phyloP scores from a whole-genome alignment of 208 protist species.

The Acanthamoeba triangularis region DNA sequence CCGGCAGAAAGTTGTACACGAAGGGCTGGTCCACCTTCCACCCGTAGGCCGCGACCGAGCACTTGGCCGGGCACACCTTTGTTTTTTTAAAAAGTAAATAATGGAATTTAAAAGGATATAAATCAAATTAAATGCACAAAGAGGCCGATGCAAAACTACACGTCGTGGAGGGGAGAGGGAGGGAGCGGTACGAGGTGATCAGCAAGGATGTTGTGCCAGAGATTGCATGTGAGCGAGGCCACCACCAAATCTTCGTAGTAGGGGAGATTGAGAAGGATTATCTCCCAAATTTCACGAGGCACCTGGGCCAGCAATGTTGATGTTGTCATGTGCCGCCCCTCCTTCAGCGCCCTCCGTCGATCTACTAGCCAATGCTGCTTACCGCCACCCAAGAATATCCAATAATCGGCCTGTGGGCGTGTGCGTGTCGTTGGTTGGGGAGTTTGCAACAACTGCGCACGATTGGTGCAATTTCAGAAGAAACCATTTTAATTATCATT shows the following conservation, averaged over 20 bases:
- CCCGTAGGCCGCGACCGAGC: background rate
- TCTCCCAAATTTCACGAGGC: conserved; percentile 21
- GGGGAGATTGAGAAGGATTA: conserved; percentile 5
- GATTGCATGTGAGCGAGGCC: background rate
- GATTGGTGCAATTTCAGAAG: no score
- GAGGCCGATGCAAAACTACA: background rate
- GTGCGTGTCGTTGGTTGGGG: no score
- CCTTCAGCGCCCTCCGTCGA: background rate
- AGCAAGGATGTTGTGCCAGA: conserved; percentile 5
- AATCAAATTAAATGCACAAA: background rate
- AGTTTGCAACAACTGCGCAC: no score
- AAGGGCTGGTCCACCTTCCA: conserved; percentile 32
- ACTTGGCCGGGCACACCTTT: background rate
- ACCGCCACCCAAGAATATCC: no score
- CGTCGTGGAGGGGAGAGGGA: background rate
- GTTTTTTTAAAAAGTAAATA: background rate
- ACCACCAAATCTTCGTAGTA: conserved; percentile 5
- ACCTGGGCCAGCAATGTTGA: background rate
- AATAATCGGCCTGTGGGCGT: no score
- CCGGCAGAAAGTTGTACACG: background rate
- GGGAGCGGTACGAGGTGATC: background rate
- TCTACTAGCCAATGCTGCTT: background rate
- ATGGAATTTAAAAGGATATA: background rate
- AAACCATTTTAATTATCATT: background rate
- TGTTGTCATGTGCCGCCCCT: background rate